A percentile compares a stretch with the other conserved stretches of the same genome.
Evolutionary conservation across 176 grass and related monocot genomes (phyloP).

Genomic region (Poa annua): DNA sequence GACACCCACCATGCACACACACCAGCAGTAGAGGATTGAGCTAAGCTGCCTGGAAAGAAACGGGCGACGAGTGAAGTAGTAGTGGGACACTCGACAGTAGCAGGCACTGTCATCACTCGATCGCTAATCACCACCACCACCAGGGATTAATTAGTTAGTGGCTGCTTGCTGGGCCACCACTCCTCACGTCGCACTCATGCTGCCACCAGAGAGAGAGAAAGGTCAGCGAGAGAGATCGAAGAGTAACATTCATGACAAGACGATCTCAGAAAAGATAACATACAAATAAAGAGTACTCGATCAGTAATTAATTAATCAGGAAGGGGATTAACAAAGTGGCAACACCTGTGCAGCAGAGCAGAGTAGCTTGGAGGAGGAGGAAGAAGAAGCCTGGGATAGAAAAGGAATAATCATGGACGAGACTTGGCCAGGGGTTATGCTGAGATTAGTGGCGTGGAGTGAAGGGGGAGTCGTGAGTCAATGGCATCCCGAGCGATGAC

Average conservation of each 20-base stretch:
- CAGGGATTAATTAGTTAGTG: neutral
- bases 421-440: neutral
- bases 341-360: conserved; percentile 10
- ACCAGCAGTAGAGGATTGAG: conserved; percentile 13
- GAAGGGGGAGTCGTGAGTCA: conserved; percentile 17
- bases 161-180: conserved; percentile 39
- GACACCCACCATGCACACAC: conserved; percentile 37
- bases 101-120: neutral
- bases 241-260: neutral
- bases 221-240: neutral
- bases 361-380: neutral
- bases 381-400: neutral
- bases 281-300: neutral
- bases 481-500: neutral
- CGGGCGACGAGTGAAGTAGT: conserved; percentile 38
- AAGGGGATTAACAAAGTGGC: neutral
- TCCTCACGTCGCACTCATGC: conserved; percentile 20
- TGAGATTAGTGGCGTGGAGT: conserved; percentile 48
- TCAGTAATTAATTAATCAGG: neutral
- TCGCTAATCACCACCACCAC: neutral
- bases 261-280: neutral
- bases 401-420: neutral
- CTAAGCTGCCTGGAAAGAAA: neutral
- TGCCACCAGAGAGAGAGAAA: neutral
- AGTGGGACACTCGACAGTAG: conserved; percentile 44